Evolutionary conservation across 495 filamentous ascomycete genomes (phyloP).

Genomic region (Penicillium nucicola): DNA sequence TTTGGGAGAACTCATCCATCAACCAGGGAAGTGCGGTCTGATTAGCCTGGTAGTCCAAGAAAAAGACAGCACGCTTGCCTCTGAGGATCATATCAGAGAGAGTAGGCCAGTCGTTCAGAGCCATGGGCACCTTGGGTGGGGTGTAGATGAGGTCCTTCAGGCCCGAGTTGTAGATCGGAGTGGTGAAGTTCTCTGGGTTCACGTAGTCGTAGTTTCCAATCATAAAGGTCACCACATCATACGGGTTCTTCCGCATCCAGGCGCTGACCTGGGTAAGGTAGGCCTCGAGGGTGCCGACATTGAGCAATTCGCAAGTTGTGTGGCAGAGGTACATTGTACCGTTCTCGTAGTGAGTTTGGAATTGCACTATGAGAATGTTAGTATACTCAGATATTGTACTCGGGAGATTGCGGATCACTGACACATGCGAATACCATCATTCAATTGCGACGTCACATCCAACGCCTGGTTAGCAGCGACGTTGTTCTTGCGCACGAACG

Average conservation of each 20-base stretch:
- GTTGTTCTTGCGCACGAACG: constrained; percentile 68
- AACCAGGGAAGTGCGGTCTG: constrained; percentile 68
- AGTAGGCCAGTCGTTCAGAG: constrained; percentile 77
- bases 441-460: constrained; percentile 67
- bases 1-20: constrained; percentile 62
- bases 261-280: constrained; percentile 65
- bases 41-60: constrained; percentile 83
- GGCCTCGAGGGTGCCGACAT: constrained; percentile 71
- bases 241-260: constrained; percentile 77
- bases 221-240: constrained; percentile 88
- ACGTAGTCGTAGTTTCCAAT: constrained; percentile 79
- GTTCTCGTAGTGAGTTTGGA: constrained; percentile 71
- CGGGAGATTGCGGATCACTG: constrained; percentile 16
- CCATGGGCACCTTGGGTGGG: constrained; percentile 66
- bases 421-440: constrained; percentile 85
- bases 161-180: constrained; percentile 63
- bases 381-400: neutral
- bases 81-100: constrained; percentile 72
- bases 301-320: constrained; percentile 73
- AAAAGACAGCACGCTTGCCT: constrained; percentile 59
- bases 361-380: constrained; percentile 60
- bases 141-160: constrained; percentile 68
- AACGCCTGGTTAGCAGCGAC: constrained; percentile 75
- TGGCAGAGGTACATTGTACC: constrained; percentile 65
- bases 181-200: constrained; percentile 55